A percentile compares a stretch with the other conserved stretches of the same genome.
Conservation (phyloP, 306 rosid genomes). For the Trichosanthes cucumerina region DNA sequence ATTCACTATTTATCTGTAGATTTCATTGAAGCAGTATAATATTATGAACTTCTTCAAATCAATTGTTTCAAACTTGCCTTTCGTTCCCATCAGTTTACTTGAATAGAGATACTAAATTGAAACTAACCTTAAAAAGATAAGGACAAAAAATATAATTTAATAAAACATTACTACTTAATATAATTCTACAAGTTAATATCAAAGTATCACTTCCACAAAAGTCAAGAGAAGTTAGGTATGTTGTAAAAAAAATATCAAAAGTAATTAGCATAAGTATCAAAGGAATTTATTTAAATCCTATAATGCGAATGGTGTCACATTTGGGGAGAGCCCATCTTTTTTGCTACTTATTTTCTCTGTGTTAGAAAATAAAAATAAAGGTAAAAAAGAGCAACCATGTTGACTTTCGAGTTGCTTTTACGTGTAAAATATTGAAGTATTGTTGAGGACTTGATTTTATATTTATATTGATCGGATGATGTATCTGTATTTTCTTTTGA, state of each 20-base stretch:
- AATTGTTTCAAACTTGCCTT: not conserved
- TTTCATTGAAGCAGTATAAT: not conserved
- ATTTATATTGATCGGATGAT: not conserved
- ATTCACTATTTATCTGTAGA: not conserved
- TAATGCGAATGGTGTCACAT: not conserved
- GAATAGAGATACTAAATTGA: too few species aligned
- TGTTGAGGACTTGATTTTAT: not conserved
- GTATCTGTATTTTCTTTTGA: too few species aligned
- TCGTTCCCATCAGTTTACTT: too few species aligned
- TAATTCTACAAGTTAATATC: not conserved
- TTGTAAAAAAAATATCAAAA: not conserved
- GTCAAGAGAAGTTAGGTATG: not conserved
- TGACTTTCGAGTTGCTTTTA: conserved; percentile 1
- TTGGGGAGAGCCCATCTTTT: not conserved
- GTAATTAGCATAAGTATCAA: not conserved
- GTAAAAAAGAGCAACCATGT: not conserved
- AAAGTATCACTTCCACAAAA: not conserved
- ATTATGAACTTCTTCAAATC: not conserved
- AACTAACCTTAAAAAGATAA: too few species aligned
- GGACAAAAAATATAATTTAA: not conserved
- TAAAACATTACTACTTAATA: not conserved
- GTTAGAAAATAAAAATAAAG: not conserved
- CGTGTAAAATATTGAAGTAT: not conserved
- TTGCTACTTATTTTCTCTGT: not conserved
- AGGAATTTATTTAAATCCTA: not conserved